Evolutionary conservation across 768 basidiomycete genomes (phyloP), one percentile per base, ranked within the genome.

Genomic region (Obba rivulosa): DNA sequence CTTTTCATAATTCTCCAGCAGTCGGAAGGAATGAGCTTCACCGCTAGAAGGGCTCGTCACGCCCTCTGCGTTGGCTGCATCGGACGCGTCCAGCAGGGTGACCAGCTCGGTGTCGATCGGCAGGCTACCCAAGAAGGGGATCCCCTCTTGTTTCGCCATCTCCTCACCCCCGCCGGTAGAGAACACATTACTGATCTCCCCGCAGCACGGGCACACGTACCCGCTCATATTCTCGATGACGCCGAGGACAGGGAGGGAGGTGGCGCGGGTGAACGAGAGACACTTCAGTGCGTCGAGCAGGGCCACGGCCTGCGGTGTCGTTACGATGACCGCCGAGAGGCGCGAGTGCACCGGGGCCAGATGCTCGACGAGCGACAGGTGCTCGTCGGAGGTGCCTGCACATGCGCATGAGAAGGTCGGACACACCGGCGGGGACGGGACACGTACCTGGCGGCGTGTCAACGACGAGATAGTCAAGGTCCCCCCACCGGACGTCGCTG

Each of bases 151-250:
- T 52, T 74, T 72, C 3, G 90, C 92, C 86, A 93, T 83, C 59
- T 84, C 87, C 66, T 85, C 81, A 1, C 94, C 96, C 2, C 96
- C 96, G 14, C 92, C 92, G 3, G 83, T 86, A 8, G 93, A 96
- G 66, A 98, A 99, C 46, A 96, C 80, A 64, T 95, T 91, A 71
- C 84, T 91, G 57, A 97, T 73, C 66, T 97, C 94, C 14, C 91
- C 91, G 63, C 96, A 98, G 63, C 94, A 96, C 39, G 96, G 96
- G 62, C 95, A 98, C 17, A 87, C 88, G 68, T 96, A 98, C 43
- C 96, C 96, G 55, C 91, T 89, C 96, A 98, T 98, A 69, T 98
- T 99, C 64, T 98, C 96, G 57, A 99, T 83, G 43, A 99, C 66
- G 8, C 96, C 96, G 48, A 95, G 70, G 31, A 99, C 84, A 13